phyloP scores from a whole-genome alignment of 768 basidiomycete genomes.

The Roridomyces roridus region DNA sequence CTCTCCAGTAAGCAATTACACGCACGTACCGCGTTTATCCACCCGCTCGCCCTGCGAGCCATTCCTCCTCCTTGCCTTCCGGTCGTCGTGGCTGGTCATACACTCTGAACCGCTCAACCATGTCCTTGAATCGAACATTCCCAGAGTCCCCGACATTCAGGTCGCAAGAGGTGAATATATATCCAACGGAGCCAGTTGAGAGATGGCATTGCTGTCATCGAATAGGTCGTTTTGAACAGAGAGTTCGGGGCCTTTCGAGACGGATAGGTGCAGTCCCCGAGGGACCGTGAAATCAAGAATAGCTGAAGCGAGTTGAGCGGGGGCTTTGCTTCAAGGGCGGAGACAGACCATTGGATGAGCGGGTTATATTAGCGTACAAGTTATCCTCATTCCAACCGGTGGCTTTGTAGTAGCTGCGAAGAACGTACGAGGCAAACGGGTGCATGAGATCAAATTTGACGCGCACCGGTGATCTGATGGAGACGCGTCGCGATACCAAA shows the following conservation, averaged over 20 bases:
- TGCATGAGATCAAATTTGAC: conserved; percentile 45
- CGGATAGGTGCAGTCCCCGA: conserved; percentile 75
- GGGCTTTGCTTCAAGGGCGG: not conserved
- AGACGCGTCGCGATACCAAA: no score
- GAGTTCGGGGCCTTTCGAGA: conserved; percentile 90
- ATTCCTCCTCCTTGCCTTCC: conserved; percentile 79
- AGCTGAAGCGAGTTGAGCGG: conserved; percentile 50
- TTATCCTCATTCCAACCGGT: conserved; percentile 99
- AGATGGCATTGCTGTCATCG: conserved; percentile 92
- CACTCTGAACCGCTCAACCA: conserved; percentile 87
- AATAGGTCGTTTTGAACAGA: conserved; percentile 88
- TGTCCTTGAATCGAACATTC: conserved; percentile 82
- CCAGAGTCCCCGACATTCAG: conserved; percentile 74
- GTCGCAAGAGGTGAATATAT: conserved; percentile 90
- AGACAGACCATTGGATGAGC: conserved; percentile 80
- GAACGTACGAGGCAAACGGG: conserved; percentile 86
- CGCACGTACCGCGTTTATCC: conserved; percentile 69
- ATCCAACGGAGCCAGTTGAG: conserved; percentile 92
- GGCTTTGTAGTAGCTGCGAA: conserved; percentile 88
- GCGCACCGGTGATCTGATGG: no score
- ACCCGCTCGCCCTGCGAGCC: conserved; percentile 81
- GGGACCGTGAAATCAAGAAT: conserved; percentile 93
- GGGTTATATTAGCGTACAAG: conserved; percentile 86
- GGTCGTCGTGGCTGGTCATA: conserved; percentile 84
- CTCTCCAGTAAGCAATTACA: conserved; percentile 8